Percentiles rank a stretch among this genome's conserved stretches.
These are phyloP conservation scores for Beauveria caledonica DNA, from an alignment of 2,329 filamentous ascomycete genomes.

Conservation along the genomic window DNA sequence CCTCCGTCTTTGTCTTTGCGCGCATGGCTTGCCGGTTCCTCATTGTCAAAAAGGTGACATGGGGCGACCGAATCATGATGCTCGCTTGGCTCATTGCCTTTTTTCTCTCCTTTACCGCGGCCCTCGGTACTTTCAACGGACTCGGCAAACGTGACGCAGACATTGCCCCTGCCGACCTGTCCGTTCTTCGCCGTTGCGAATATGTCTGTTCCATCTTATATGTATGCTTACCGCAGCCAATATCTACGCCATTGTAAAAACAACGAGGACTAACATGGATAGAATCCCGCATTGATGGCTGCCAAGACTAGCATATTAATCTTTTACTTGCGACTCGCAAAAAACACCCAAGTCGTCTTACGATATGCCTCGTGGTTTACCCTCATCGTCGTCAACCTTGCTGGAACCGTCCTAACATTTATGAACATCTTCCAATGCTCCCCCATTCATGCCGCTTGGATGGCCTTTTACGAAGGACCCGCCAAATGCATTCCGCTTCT, in stretches of 20 bases:
- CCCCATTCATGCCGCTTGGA: constrained; percentile 65
- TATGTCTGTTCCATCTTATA: constrained; percentile 59
- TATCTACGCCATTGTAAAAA: no score
- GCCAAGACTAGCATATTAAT: constrained; percentile 89
- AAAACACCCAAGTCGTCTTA: constrained; percentile 67
- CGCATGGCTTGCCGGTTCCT: constrained; percentile 64
- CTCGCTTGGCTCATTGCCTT: constrained; percentile 68
- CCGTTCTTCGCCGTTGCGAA: constrained; percentile 48
- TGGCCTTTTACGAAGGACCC: constrained; percentile 24
- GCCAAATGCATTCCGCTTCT: constrained; percentile 47
- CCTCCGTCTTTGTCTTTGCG: constrained; percentile 66
- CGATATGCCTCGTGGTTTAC: constrained; percentile 76
- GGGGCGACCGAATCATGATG: constrained; percentile 77
- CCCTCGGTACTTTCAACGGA: constrained; percentile 54
- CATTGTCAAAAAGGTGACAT: constrained; percentile 62
- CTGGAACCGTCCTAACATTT: constrained; percentile 71
- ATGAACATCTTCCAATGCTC: constrained; percentile 82
- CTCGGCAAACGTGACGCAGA: constrained; percentile 60
- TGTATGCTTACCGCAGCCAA: constrained; percentile 28
- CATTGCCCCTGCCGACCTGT: constrained; percentile 42
- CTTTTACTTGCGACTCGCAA: constrained; percentile 79
- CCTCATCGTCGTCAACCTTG: constrained; percentile 67
- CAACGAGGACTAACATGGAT: background rate
- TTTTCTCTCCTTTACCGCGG: constrained; percentile 59
- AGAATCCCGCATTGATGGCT: constrained; percentile 85